phyloP scores from a whole-genome alignment of 2,329 filamentous ascomycete species.

The Aureobasidium sp. region DNA sequence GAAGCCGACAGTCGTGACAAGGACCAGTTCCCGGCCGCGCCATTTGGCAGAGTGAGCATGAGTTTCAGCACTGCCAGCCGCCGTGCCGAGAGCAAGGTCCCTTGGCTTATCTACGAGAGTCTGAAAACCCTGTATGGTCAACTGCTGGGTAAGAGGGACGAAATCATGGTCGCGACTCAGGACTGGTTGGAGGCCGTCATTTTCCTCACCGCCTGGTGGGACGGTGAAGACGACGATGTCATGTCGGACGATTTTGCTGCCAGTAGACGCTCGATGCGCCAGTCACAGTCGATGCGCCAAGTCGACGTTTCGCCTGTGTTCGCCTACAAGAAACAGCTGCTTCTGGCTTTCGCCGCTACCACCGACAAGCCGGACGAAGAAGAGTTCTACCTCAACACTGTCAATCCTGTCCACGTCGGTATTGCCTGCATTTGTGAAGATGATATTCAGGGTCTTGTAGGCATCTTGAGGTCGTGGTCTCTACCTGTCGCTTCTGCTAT shows the following conservation, averaged over 20 bases:
- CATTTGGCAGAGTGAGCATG: conserved; percentile 39
- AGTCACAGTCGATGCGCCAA: conserved; percentile 33
- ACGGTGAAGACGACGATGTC: conserved; percentile 57
- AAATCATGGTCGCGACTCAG: conserved; percentile 67
- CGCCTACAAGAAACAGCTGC: conserved; percentile 65
- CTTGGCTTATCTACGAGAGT: conserved; percentile 83
- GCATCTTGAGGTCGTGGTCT: conserved; percentile 70
- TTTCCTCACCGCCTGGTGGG: conserved; percentile 84
- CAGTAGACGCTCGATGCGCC: conserved; percentile 33
- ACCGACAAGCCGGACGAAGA: conserved; percentile 56
- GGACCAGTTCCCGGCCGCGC: conserved; percentile 23
- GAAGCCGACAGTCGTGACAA: conserved; percentile 56
- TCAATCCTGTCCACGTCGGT: conserved; percentile 69
- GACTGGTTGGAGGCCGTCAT: conserved; percentile 90
- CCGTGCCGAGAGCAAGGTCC: conserved; percentile 76
- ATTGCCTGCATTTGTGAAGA: conserved; percentile 76
- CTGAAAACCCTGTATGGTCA: conserved; percentile 73
- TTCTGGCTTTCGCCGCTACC: conserved; percentile 56
- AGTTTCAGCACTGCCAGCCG: conserved; percentile 58
- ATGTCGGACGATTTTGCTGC: conserved; percentile 34
- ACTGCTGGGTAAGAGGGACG: conserved; percentile 63
- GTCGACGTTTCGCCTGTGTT: conserved; percentile 49
- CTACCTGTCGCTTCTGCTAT: conserved; percentile 68
- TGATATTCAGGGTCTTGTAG: conserved; percentile 66
- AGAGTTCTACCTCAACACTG: conserved; percentile 63